These are phyloP conservation scores for Phytophthora pluvialis DNA, from an alignment of 352 stramenopile genomes.

Conservation along the genomic window DNA sequence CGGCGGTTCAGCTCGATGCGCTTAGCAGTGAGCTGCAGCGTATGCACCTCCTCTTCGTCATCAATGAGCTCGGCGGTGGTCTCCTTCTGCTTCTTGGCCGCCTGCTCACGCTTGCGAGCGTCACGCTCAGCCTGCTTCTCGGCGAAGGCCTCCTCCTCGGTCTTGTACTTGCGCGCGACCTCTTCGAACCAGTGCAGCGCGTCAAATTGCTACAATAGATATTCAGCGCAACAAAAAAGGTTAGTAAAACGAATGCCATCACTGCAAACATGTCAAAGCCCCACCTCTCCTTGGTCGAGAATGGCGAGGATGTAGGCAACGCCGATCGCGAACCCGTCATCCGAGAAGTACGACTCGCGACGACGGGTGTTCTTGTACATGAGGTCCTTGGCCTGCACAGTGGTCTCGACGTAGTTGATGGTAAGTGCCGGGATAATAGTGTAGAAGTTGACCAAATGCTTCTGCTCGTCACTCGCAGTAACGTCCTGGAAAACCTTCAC, in stretches of 20 bases:
- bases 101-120: constrained; percentile 77
- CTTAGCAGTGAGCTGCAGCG: constrained; percentile 88
- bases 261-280: neutral
- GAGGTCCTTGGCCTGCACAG: constrained; percentile 92
- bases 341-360: constrained; percentile 95
- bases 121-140: constrained; percentile 87
- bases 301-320: constrained; percentile 94
- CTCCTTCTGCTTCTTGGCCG: constrained; percentile 80
- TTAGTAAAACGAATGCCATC: constrained; percentile 6
- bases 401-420: constrained; percentile 92
- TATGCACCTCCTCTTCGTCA: constrained; percentile 88
- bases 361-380: constrained; percentile 95
- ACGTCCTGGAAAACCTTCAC: constrained; percentile 92
- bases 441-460: constrained; percentile 94
- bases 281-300: constrained; percentile 86
- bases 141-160: constrained; percentile 83
- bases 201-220: constrained; percentile 74
- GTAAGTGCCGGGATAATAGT: constrained; percentile 88
- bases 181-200: constrained; percentile 92
- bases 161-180: constrained; percentile 86
- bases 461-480: constrained; percentile 85
- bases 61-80: constrained; percentile 86
- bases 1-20: constrained; percentile 87
- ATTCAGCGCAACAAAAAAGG: neutral
- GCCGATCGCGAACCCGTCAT: constrained; percentile 96